A percentile compares a stretch with the other conserved stretches of the same genome.
Evolutionary conservation across 345 rosid genomes (phyloP).

Genomic region (Noccaea bulbosa): DNA sequence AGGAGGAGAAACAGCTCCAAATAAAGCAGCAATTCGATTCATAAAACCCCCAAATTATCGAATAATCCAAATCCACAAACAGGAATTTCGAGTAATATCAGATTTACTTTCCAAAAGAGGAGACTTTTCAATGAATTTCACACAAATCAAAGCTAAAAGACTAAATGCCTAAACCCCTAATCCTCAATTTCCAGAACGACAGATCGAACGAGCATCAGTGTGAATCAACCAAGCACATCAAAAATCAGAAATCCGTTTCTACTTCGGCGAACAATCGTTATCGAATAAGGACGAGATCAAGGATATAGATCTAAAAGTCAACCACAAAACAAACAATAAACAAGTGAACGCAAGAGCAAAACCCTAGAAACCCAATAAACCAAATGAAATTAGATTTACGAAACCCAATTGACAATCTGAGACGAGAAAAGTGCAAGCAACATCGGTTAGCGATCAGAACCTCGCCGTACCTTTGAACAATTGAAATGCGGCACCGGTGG

Average conservation of each 20-base stretch:
- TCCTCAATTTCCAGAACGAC: constrained; percentile 7
- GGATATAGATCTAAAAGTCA: constrained; percentile 37
- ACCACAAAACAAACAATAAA: constrained; percentile 21
- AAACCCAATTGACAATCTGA: constrained; percentile 22
- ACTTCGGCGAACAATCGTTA: background rate
- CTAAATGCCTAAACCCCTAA: constrained; percentile 4
- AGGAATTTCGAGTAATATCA: background rate
- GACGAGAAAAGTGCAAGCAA: background rate
- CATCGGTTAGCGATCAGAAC: background rate
- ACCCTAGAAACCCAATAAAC: constrained; percentile 1
- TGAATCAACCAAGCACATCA: constrained; percentile 28
- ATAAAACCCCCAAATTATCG: background rate
- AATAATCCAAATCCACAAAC: background rate
- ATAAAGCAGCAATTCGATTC: background rate
- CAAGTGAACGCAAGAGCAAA: constrained; percentile 1
- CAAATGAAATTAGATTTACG: background rate
- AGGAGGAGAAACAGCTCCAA: constrained; percentile 12
- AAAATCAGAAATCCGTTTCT: constrained; percentile 6
- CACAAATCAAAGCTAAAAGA: constrained; percentile 19
- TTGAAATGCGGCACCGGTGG: constrained; percentile 35
- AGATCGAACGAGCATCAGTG: constrained; percentile 27
- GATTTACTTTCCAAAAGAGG: background rate
- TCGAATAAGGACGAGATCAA: constrained; percentile 30
- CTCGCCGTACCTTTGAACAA: constrained; percentile 20
- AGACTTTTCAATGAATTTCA: constrained; percentile 1